Base-by-base conservation (phyloP, 345 rosid species). In the Brassica carinata region DNA sequence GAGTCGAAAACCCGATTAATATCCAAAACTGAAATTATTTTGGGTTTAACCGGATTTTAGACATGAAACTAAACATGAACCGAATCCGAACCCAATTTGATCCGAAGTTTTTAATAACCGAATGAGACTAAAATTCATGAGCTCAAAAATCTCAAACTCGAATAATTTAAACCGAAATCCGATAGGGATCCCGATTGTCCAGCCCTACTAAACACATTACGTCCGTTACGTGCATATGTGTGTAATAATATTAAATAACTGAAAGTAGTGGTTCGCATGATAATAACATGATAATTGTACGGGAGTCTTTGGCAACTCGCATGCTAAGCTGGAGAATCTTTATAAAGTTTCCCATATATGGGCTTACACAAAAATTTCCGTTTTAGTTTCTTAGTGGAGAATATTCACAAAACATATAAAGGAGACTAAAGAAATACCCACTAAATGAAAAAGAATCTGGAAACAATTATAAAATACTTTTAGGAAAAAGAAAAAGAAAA, bases 311-410 rank as follows among this genome's bases (percentile, higher is more conserved):
- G 45, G 69, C 62, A 64, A 40, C 5, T 72, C 34, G 36, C 68
- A 73, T 27, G 61, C 69, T 75, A 66, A 64, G 72, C 78, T 75
- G 64, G 64, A 53, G 53, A 31, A 65, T 65, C 71, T 75, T 75
- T 18, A 31, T 64, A 43, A 64, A 65, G 48, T 75, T 31, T 48
- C 64, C 71, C 51, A 64, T 5, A 9, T 74, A 74, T 64, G 23
- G 33, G 23, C 55, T 17, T 43, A 30, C 48, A 64, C 8, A 64
- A 40, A 64, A 30, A 5, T 17, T 31, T 75, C 64, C 53, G 33
- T 65, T 75, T 75, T 75, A 48, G 78, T 59, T 51, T 55, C 17
- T 31, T 13, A 74, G 62, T 36, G 18, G 71, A 30, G 19, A 64
- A 30, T 29, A 61, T 40, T n/a, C 11, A 15, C n/a, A 62, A 0